Percentiles rank a stretch among this genome's conserved stretches.
Evolutionary conservation across 192 early-diverging fungal genomes (phyloP).

Genomic region (Coemansia sp.): DNA sequence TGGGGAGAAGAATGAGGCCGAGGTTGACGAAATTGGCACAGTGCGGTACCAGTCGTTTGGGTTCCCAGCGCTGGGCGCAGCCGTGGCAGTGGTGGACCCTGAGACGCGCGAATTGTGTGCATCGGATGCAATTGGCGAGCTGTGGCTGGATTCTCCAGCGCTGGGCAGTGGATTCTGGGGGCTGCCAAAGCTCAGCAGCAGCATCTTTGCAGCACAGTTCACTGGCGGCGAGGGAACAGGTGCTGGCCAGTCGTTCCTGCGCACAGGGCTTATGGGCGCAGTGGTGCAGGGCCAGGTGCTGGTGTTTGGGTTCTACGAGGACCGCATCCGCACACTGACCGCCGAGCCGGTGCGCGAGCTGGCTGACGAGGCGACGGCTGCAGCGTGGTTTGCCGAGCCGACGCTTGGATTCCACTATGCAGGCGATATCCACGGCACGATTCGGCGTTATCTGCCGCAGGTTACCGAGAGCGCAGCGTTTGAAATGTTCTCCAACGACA

Average conservation of each 20-base stretch:
- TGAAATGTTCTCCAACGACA: slow-evolving; percentile 64
- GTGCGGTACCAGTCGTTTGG: slow-evolving; percentile 49
- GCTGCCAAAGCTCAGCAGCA: slow-evolving; percentile 68
- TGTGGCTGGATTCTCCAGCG: slow-evolving; percentile 78
- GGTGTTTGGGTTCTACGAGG: slow-evolving; percentile 75
- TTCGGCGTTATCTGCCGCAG: slow-evolving; percentile 31
- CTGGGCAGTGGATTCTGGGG: slow-evolving; percentile 77
- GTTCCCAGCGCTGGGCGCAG: slow-evolving; percentile 46
- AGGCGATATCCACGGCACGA: slow-evolving; percentile 32
- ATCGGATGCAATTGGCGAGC: slow-evolving; percentile 73
- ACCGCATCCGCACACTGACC: slow-evolving; percentile 63
- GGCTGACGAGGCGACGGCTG: not conserved
- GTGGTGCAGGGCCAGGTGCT: slow-evolving; percentile 68
- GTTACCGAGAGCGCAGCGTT: slow-evolving; percentile 57
- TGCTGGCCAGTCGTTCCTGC: slow-evolving; percentile 55
- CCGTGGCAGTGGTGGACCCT: slow-evolving; percentile 78
- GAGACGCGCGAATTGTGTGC: slow-evolving; percentile 73
- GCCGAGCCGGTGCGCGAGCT: slow-evolving; percentile 9
- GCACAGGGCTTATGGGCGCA: slow-evolving; percentile 73
- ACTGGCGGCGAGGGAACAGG: slow-evolving; percentile 28
- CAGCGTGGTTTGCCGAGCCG: slow-evolving; percentile 30
- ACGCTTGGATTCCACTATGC: slow-evolving; percentile 48
- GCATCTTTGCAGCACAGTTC: slow-evolving; percentile 68
- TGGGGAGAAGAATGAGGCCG: slow-evolving; percentile 19
- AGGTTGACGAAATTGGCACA: slow-evolving; percentile 30